Evolutionary conservation across 2,329 filamentous ascomycete genomes (phyloP).

Genomic region (Ceratocystiopsis sp.): DNA sequence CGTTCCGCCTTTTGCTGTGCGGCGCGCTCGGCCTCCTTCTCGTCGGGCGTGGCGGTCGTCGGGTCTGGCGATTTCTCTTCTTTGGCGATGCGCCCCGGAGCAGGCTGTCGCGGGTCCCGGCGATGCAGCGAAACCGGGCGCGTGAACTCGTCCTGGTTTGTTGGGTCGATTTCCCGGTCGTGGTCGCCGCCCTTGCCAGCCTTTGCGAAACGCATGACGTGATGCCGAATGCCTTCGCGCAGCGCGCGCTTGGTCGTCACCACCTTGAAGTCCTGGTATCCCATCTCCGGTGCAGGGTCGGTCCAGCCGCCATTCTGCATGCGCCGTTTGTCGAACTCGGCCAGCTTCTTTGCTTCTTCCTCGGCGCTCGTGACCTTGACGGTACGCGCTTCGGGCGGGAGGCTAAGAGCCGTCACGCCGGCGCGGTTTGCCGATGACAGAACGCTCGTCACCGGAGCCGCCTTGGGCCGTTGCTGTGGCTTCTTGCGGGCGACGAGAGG

Average conservation of each 20-base stretch:
- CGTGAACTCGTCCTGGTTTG: conserved; percentile 61
- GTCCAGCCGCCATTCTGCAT: conserved; percentile 40
- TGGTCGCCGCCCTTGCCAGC: conserved; percentile 33
- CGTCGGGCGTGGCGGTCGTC: conserved; percentile 26
- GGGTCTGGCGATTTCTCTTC: conserved; percentile 29
- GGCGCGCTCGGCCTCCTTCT: conserved; percentile 42
- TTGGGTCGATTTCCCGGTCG: conserved; percentile 43
- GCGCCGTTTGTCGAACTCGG: conserved; percentile 24
- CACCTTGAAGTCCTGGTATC: conserved; percentile 41
- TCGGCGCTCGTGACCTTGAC: conserved; percentile 4
- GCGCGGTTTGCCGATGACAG: conserved; percentile 6
- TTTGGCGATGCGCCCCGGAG: conserved; percentile 46
- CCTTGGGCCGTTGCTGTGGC: conserved; percentile 20
- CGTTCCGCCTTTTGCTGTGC: conserved; percentile 62
- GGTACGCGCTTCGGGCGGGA: conserved; percentile 9
- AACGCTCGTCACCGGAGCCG: conserved; percentile 6
- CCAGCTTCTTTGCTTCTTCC: conserved; percentile 12
- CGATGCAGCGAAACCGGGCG: conserved; percentile 79
- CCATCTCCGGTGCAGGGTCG: conserved; percentile 23
- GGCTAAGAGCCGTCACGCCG: conserved; percentile 6
- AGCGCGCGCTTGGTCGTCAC: conserved; percentile 70
- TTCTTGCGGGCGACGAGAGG: conserved; percentile 48
- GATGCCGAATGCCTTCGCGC: conserved; percentile 64
- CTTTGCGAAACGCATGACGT: conserved; percentile 65
- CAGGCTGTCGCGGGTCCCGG: conserved; percentile 60